Base-by-base conservation (phyloP, 495 filamentous ascomycete genomes). In the Xylaria castorea region DNA sequence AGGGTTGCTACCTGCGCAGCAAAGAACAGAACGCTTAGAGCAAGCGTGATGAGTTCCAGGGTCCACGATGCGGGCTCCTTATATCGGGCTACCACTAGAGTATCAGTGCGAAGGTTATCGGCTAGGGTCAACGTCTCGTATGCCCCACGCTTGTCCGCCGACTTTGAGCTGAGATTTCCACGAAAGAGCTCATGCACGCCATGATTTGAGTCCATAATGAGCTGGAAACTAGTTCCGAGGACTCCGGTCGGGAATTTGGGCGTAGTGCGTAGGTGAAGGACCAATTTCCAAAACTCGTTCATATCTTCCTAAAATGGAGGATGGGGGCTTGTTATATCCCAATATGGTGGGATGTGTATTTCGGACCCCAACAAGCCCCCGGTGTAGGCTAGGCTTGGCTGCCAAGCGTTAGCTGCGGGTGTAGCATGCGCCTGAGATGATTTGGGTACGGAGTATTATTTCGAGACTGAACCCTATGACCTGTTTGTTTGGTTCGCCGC, bases 61-160 rank as follows among this genome's bases (percentile, higher is more conserved):
- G 11, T 55, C 46, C 64, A 66, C 18, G 27, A 62, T 25, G 58
- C 34, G 27, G 58, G 27, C 34, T 40, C 58, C 58, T 62, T 62
- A 5, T 3, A 12, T 25, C 6, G 6, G 12, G 34, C 2, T 18
- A 20, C 55, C 1, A 9, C 5, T 3, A 18, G 7, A 40, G 18
- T 40, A 40, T 25, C 1, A 58, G 20, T 3, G 12, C 14, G 1
- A 40, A 0, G 34, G 40, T 38, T 12, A 38, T 62, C 11, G 2
- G 34, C 6, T 4, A 22, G 6, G 8, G 34, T 16, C 9, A 40
- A 2, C 58, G 25, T 62, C 58, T 62, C 58, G 20, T 62, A 40
- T 36, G 58, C 34, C 34, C 58, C 58, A 40, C 20, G 58, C 55
- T 58, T 36, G 20, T 22, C 36, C 34, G 1, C 20, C 36, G 18